Evolutionary conservation across 441 rosid species (phyloP).

Genomic region (Oxalis stricta): DNA sequence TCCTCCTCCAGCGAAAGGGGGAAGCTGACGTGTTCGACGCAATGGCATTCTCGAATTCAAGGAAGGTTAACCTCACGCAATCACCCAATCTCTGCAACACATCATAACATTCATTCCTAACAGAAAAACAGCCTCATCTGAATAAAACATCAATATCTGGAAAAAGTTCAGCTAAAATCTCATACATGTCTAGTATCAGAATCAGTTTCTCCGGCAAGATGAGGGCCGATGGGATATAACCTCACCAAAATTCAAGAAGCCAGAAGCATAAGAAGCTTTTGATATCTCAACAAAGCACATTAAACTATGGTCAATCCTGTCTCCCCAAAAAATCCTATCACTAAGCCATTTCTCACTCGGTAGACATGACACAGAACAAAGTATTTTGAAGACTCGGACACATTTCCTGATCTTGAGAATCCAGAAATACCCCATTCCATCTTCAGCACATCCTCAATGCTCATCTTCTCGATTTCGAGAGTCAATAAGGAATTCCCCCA

Average conservation of each 20-base stretch:
- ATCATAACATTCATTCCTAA: constrained; percentile 44
- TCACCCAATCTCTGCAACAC: constrained; percentile 56
- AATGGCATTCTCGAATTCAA: constrained; percentile 57
- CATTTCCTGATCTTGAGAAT: constrained; percentile 76
- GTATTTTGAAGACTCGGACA: constrained; percentile 50
- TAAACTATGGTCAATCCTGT: constrained; percentile 18
- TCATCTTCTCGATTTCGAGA: constrained; percentile 68
- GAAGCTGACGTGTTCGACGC: constrained; percentile 38
- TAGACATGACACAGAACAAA: constrained; percentile 57
- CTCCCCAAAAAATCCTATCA: constrained; percentile 49
- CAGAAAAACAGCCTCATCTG: constrained; percentile 29
- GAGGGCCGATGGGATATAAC: constrained; percentile 72
- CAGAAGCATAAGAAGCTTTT: constrained; percentile 62
- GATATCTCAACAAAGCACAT: constrained; percentile 54
- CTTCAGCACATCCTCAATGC: constrained; percentile 74
- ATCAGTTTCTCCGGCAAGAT: constrained; percentile 64
- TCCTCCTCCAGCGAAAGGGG: constrained; percentile 62
- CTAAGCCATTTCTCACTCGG: constrained; percentile 56
- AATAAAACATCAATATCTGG: constrained; percentile 46
- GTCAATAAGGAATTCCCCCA: constrained; percentile 60
- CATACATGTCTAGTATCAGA: constrained; percentile 75
- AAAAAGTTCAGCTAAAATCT: constrained; percentile 49
- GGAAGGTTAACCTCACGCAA: constrained; percentile 45
- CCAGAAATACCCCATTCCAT: constrained; percentile 65
- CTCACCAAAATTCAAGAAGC: constrained; percentile 68